Evolutionary conservation across 2,329 filamentous ascomycete genomes (phyloP), one percentile per base, ranked within the genome.

Genomic region (Pseudogymnoascus verrucosus): DNA sequence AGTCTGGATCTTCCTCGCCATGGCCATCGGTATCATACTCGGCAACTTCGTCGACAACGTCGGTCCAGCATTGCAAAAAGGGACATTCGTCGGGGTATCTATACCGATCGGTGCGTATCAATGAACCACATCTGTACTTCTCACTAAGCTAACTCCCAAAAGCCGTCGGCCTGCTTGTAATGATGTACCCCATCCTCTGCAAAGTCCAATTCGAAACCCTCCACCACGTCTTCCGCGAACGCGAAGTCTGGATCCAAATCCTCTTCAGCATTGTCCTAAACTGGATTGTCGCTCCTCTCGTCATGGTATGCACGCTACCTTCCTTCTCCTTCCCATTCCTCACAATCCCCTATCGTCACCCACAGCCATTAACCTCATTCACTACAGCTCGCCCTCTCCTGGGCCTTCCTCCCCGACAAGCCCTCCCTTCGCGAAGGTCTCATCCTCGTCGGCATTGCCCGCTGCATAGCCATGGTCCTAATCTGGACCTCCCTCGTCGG

Each of bases 141-240:
- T 28, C 28, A 28, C 28, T 8, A 28, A 28, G 8, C 28, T 28
- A 28, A 28, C 8, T 21, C 21, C 21, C 28, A 28, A 28, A 28
- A 28, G 28, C 28, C 28, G 28, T 28, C 28, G 28, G 28, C 28
- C 77, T 96, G 0, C 80, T 96, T 1, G 86, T 95, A 54, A 96
- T 96, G 91, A 96, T 96, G 90, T 96, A 95, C 71, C 92, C 91
- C 0, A 96, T 96, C 65, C 78, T 96, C 0, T 96, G 90, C 81
- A 95, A 95, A 74, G 89, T 96, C 5, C 85, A 85, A 42, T 95
- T 86, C 74, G 91, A 96, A 73, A 83, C 84, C 0, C 76, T 96
- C 11, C 89, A 91, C 73, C 76, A 82, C 2, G 78, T 91, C 3
- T 82, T 95, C 64, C 74, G 77, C 2, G 79, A 85, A 2, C 79